Conservation (phyloP, 805 yeast genomes). For the Wickerhamiella qilinensis region DNA sequence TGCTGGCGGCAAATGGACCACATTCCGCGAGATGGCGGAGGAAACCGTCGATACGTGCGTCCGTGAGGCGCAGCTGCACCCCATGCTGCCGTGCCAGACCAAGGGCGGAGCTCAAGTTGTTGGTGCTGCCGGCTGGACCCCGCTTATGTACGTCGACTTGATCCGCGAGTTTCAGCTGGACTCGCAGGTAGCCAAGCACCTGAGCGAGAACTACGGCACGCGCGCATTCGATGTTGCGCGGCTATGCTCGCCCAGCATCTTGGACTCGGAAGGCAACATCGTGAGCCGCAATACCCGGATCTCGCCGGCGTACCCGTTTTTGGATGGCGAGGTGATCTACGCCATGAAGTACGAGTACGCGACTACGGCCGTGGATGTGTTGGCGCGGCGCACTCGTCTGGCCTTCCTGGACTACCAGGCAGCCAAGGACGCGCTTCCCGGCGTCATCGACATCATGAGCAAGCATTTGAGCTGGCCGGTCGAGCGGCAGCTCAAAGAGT, state of each 20-base stretch:
- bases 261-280: conserved; percentile 21
- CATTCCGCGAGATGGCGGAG: conserved; percentile 95
- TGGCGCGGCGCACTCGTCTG: conserved; percentile 84
- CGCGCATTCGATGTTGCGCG: conserved; percentile 57
- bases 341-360: conserved; percentile 70
- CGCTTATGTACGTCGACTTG: conserved; percentile 58
- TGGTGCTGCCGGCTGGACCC: conserved; percentile 73
- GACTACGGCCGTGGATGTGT: conserved; percentile 75
- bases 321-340: conserved; percentile 73
- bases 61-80: conserved; percentile 28
- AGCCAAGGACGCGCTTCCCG: conserved; percentile 65
- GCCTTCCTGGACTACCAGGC: conserved; percentile 81
- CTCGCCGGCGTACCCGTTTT: conserved; percentile 47
- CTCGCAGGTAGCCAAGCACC: conserved; percentile 60
- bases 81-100: conserved; percentile 35
- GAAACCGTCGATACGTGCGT: conserved; percentile 72
- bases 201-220: conserved; percentile 77
- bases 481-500: conserved; percentile 37
- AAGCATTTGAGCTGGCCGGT: conserved; percentile 61
- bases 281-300: conserved; percentile 30
- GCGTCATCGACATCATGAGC: conserved; percentile 75
- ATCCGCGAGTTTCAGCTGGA: conserved; percentile 65
- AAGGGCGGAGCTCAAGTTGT: conserved; percentile 34
- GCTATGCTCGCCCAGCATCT: conserved; percentile 26
- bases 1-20: conserved; percentile 97